Conservation (phyloP, 192 early-diverging fungal species). For the Coemansia sp. region DNA sequence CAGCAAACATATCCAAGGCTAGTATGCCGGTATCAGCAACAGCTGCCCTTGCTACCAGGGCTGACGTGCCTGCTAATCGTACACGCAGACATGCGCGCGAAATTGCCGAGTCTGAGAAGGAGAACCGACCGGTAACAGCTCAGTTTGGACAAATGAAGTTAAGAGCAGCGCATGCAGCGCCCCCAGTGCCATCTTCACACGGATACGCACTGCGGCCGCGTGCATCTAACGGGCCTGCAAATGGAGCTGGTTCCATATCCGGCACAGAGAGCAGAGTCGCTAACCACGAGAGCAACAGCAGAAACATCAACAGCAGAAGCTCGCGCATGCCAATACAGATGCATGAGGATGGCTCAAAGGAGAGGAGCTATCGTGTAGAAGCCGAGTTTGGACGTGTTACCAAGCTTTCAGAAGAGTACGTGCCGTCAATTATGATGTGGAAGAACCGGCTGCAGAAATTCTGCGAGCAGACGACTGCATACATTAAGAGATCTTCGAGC, state of each 20-base stretch:
- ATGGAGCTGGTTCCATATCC: neutral
- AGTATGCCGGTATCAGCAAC: neutral
- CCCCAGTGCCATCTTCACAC: conserved; percentile 6
- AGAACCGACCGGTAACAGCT: conserved; percentile 17
- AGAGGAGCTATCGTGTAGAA: conserved; percentile 17
- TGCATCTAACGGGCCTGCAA: neutral
- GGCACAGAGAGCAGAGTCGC: neutral
- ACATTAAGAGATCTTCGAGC: conserved; percentile 24
- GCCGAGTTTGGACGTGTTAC: conserved; percentile 45
- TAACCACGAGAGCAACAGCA: neutral
- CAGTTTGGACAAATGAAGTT: conserved; percentile 13
- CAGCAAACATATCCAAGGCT: neutral
- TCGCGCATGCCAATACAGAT: neutral
- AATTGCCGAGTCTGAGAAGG: conserved; percentile 22
- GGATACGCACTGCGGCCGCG: conserved; percentile 35
- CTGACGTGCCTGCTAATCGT: neutral
- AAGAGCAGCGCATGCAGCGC: conserved; percentile 3
- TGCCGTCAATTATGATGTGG: conserved; percentile 44
- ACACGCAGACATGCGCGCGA: conserved; percentile 15
- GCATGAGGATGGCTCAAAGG: neutral
- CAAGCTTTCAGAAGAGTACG: conserved; percentile 45
- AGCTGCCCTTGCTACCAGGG: neutral
- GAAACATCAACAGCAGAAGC: neutral
- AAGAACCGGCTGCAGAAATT: conserved; percentile 35
- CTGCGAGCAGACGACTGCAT: conserved; percentile 22